A percentile compares a stretch with the other conserved stretches of the same genome.
Conservation (phyloP, 164 flowering plant species). For the Brasenia schreberi region DNA sequence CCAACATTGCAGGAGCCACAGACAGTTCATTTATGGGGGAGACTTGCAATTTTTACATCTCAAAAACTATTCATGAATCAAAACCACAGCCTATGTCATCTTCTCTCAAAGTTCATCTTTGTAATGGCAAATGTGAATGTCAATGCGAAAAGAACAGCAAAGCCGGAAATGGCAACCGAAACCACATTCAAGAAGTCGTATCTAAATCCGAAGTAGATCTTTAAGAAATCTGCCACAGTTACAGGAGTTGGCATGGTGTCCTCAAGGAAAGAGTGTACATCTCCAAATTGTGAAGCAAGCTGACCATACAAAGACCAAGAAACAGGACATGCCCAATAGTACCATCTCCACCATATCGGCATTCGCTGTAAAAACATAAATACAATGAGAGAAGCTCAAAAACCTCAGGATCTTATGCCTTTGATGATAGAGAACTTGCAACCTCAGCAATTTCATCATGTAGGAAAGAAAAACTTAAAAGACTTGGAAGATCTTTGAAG, state of each 20-base stretch:
- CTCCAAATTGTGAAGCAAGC: slow-evolving; percentile 30
- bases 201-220: slow-evolving; percentile 26
- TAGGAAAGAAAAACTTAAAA: neutral
- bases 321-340: slow-evolving; percentile 39
- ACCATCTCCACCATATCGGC: slow-evolving; percentile 48
- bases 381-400: neutral
- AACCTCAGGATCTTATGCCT: too few relatives aligned
- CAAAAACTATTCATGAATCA: too few relatives aligned
- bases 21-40: too few relatives aligned
- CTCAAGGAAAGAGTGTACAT: slow-evolving; percentile 7
- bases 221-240: slow-evolving; percentile 22
- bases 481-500: too few relatives aligned
- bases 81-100: slow-evolving; percentile 6
- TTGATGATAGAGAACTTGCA: neutral
- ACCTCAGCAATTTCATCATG: neutral
- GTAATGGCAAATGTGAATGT: slow-evolving; percentile 37
- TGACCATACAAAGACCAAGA: slow-evolving; percentile 49
- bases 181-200: slow-evolving; percentile 30
- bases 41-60: too few relatives aligned
- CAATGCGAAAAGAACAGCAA: slow-evolving; percentile 28
- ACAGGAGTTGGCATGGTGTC: neutral
- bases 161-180: slow-evolving; percentile 22
- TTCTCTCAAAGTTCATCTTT: slow-evolving; percentile 47
- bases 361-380: slow-evolving; percentile 12
- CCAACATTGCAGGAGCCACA: too few relatives aligned